These are phyloP conservation scores for Mycena sp. DNA, from an alignment of 1,284 basidiomycete species.

Conservation along the genomic window DNA sequence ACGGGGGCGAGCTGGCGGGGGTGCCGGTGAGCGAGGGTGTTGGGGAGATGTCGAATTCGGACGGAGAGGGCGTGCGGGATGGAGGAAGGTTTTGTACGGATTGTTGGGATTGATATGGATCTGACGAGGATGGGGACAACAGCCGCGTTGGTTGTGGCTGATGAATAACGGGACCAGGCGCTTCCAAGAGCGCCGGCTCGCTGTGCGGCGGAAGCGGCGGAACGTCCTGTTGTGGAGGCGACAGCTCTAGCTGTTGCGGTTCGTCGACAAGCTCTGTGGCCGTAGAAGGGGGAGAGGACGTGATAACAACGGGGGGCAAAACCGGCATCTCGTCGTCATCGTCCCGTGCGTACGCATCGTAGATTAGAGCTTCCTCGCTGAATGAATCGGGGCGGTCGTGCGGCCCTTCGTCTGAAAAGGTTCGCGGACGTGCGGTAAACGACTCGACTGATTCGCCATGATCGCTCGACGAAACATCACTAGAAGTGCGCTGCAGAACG, in stretches of 20 bases:
- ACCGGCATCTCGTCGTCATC: slow-evolving; percentile 45
- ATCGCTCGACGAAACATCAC: slow-evolving; percentile 75
- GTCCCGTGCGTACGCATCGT: slow-evolving; percentile 79
- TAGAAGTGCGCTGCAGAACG: slow-evolving; percentile 60
- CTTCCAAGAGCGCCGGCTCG: slow-evolving; percentile 46
- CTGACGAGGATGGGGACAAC: slow-evolving; percentile 49
- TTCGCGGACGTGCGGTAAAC: slow-evolving; percentile 46
- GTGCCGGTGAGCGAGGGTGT: slow-evolving; percentile 24
- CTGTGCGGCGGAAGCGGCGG: slow-evolving; percentile 40
- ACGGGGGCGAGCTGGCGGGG: slow-evolving; percentile 35
- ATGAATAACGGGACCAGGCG: slow-evolving; percentile 59
- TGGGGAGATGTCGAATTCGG: slow-evolving; percentile 32
- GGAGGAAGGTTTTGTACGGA: slow-evolving; percentile 36
- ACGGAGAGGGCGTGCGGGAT: slow-evolving; percentile 58
- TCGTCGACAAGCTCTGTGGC: slow-evolving; percentile 20
- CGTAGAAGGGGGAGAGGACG: slow-evolving; percentile 43
- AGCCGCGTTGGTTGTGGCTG: slow-evolving; percentile 63
- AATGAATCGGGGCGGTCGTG: slow-evolving; percentile 70
- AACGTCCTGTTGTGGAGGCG: slow-evolving; percentile 40
- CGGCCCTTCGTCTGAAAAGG: slow-evolving; percentile 58
- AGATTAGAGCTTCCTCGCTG: slow-evolving; percentile 82
- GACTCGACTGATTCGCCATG: slow-evolving; percentile 60
- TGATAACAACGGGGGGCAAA: slow-evolving; percentile 38
- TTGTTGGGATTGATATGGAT: slow-evolving; percentile 41
- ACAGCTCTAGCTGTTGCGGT: slow-evolving; percentile 31